Evolutionary conservation across 2,329 filamentous ascomycete species (phyloP).

Genomic region (Bipolaris sorokiniana): DNA sequence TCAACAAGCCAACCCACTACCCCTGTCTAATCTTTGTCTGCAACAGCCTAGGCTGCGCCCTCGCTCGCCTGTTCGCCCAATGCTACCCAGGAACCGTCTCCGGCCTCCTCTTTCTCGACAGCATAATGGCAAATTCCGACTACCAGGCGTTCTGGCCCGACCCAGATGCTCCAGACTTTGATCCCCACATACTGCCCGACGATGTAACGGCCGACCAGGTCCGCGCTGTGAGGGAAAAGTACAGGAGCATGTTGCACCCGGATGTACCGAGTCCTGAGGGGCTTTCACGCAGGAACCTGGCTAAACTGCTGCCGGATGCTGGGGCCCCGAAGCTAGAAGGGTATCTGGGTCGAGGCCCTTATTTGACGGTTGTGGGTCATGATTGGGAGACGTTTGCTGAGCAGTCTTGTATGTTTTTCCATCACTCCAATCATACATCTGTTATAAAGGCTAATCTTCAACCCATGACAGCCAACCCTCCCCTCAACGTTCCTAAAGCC

Average conservation of each 20-base stretch:
- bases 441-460: conserved; percentile 7
- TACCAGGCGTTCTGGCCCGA: conserved; percentile 63
- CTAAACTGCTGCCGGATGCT: conserved; percentile 52
- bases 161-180: conserved; percentile 57
- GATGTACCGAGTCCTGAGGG: conserved; percentile 58
- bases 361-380: conserved; percentile 60
- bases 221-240: conserved; percentile 45
- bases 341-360: conserved; percentile 47
- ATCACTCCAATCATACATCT: background rate
- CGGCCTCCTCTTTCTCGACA: conserved; percentile 62
- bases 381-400: conserved; percentile 60
- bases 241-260: conserved; percentile 56
- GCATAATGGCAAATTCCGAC: conserved; percentile 64
- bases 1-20: conserved; percentile 42
- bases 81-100: conserved; percentile 54
- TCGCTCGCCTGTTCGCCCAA: conserved; percentile 60
- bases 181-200: conserved; percentile 49
- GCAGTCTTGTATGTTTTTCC: conserved; percentile 48
- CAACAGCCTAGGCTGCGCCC: conserved; percentile 61
- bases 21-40: conserved; percentile 54
- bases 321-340: conserved; percentile 52
- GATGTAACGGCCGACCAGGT: conserved; percentile 48
- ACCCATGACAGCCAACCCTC: conserved; percentile 25
- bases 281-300: conserved; percentile 56
- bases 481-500: conserved; percentile 39